A percentile compares a stretch with the other conserved stretches of the same genome.
phyloP scores from a whole-genome alignment of 2,329 filamentous ascomycete genomes.

The Biscogniauxia sp. region DNA sequence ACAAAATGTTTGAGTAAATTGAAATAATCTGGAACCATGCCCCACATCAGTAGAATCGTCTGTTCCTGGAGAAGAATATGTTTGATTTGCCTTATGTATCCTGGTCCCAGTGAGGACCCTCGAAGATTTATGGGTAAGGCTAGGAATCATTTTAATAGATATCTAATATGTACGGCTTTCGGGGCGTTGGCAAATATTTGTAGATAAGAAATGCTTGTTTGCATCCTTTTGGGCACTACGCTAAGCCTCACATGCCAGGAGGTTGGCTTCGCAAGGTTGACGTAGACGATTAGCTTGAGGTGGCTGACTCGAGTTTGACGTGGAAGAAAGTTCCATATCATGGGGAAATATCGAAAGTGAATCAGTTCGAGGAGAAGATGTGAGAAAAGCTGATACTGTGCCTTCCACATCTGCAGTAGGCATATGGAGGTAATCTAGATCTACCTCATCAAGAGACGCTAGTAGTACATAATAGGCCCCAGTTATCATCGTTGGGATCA shows the following conservation, averaged over 20 bases:
- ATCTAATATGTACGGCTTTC: neutral
- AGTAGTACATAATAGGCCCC: neutral
- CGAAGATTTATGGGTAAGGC: neutral
- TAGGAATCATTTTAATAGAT: neutral
- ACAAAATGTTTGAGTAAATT: neutral
- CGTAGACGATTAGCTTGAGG: neutral
- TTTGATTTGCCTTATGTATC: neutral
- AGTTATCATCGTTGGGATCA: neutral
- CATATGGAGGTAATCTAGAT: neutral
- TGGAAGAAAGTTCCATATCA: neutral
- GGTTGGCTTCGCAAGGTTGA: neutral
- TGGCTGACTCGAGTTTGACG: neutral
- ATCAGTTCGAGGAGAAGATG: neutral
- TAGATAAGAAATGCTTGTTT: neutral
- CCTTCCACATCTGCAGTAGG: neutral
- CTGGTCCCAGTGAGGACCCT: neutral
- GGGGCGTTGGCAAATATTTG: neutral
- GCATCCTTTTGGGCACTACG: neutral
- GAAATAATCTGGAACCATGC: neutral
- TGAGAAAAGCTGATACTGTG: neutral
- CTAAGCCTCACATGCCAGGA: neutral
- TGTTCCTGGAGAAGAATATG: neutral
- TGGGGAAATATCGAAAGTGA: neutral
- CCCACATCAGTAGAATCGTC: neutral
- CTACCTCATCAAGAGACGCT: neutral